Evolutionary conservation across 2,329 filamentous ascomycete species (phyloP), one percentile per base, ranked within the genome.

Genomic region (Chaetomium sp.): DNA sequence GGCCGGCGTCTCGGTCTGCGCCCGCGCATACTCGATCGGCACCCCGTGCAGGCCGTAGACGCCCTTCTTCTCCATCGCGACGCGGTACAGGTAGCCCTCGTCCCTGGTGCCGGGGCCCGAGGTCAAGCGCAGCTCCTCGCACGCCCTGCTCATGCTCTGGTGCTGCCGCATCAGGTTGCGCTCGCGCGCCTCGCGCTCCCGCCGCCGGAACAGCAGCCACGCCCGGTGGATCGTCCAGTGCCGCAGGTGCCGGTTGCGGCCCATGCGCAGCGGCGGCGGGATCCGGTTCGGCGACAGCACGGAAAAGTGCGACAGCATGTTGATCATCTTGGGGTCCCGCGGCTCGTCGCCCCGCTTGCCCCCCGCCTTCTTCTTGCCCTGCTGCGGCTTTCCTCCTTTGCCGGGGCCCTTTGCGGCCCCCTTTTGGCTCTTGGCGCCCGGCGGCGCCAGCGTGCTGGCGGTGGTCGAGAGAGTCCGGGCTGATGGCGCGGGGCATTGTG

Each of bases 221-320:
- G 94, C 94, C 72, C 95, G 93, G 82, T 98, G 93, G 78, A 99
- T 98, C 59, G 95, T 98, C 95, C 95, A 99, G 83, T 99, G 95
- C 55, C 95, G 91, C 69, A 99, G 87, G 78, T 88, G 86, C 63
- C 95, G 89, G 78, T 90, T 90, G 72, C 94, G 92, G 49, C 87
- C 92, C 85, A 98, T 93, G 72, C 92, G 90, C 69, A 99, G 86
- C 0, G 95, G 93, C 0, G 85, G 80, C 5, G 84, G 84, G 0
- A 74, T 72, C 38, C 72, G 72, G 45, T 67, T 53, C 33, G 73
- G 73, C 45, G 70, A 72, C 23, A 75, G 72, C 54, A 74, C 69
- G 61, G 73, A 71, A 10, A 78, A 67, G 64, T 73, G 74, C 57
- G 71, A 71, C 65, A 74, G 72, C 67, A 78, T 71, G 64, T 71